Percentiles rank a stretch among this genome's conserved stretches.
Conservation (phyloP, 768 basidiomycete species). For the Russula griseocarnosa region DNA sequence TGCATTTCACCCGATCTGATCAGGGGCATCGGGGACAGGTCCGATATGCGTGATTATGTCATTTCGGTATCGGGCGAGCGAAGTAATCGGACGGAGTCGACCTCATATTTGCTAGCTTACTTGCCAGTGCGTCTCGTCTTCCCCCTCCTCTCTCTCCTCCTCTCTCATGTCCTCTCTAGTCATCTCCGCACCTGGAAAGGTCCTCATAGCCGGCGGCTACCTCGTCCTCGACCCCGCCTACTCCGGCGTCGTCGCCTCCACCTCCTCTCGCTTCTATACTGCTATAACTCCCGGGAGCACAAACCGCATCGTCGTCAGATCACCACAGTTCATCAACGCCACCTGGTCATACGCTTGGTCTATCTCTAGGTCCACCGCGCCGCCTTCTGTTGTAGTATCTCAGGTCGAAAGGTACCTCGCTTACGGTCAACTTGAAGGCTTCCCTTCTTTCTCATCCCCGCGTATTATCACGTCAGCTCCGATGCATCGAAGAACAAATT, state of each 20-base stretch:
- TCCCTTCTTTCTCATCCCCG: slow-evolving; percentile 3
- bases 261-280: slow-evolving; percentile 92
- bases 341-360: slow-evolving; percentile 67
- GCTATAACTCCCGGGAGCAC: slow-evolving; percentile 47
- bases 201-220: slow-evolving; percentile 92
- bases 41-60: slow-evolving; percentile 1
- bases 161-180: slow-evolving; percentile 46
- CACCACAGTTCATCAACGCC: slow-evolving; percentile 86
- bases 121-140: background rate
- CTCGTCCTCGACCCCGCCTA: slow-evolving; percentile 88
- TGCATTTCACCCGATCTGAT: too few relatives aligned
- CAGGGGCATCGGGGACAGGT: background rate
- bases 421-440: background rate
- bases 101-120: background rate
- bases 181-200: slow-evolving; percentile 92
- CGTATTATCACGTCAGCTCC: slow-evolving; percentile 16
- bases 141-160: background rate
- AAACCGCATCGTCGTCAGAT: slow-evolving; percentile 64
- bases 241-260: slow-evolving; percentile 84
- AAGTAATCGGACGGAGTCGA: slow-evolving; percentile 11
- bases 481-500: slow-evolving; percentile 71
- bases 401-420: slow-evolving; percentile 29
- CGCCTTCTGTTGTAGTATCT: slow-evolving; percentile 31
- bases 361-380: slow-evolving; percentile 34
- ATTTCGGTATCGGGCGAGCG: slow-evolving; percentile 2